Evolutionary conservation across 2,329 filamentous ascomycete species (phyloP).

Genomic region (Colletotrichum lindemuthianum): DNA sequence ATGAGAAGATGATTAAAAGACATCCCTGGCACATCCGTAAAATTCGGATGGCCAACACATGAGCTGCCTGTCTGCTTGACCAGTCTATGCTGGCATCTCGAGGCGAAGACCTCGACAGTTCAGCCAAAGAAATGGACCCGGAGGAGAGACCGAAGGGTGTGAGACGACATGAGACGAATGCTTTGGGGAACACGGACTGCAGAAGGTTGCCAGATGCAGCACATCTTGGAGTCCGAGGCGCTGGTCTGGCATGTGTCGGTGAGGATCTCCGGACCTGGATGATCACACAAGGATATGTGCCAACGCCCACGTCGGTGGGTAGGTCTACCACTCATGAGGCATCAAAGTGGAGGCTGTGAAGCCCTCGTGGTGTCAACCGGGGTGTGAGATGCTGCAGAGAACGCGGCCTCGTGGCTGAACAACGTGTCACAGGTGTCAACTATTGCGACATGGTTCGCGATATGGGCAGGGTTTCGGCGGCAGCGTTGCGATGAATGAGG

Average conservation of each 20-base stretch:
- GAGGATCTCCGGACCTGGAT: background rate
- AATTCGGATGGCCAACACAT: conserved; percentile 25
- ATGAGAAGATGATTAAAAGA: conserved; percentile 16
- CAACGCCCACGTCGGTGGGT: background rate
- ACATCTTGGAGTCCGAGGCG: conserved; percentile 9
- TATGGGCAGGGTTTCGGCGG: conserved; percentile 7
- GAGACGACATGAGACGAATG: conserved; percentile 24
- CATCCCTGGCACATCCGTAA: conserved; percentile 16
- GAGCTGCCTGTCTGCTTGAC: conserved; percentile 11
- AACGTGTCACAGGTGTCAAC: background rate
- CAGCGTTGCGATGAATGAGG: conserved; percentile 5
- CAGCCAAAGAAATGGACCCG: background rate
- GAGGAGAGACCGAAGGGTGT: background rate
- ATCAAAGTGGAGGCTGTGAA: background rate
- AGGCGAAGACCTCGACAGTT: background rate
- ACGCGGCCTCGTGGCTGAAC: background rate
- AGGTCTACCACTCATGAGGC: conserved; percentile 5
- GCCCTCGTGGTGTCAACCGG: background rate
- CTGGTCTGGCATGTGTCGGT: conserved; percentile 15
- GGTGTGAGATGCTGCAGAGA: background rate
- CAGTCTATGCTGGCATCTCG: conserved; percentile 1
- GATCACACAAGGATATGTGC: background rate
- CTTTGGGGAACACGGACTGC: conserved; percentile 3
- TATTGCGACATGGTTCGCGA: conserved; percentile 7
- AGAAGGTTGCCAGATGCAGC: conserved; percentile 22